phyloP scores from a whole-genome alignment of 371 early-diverging fungal genomes.

The Coemansia sp. region DNA sequence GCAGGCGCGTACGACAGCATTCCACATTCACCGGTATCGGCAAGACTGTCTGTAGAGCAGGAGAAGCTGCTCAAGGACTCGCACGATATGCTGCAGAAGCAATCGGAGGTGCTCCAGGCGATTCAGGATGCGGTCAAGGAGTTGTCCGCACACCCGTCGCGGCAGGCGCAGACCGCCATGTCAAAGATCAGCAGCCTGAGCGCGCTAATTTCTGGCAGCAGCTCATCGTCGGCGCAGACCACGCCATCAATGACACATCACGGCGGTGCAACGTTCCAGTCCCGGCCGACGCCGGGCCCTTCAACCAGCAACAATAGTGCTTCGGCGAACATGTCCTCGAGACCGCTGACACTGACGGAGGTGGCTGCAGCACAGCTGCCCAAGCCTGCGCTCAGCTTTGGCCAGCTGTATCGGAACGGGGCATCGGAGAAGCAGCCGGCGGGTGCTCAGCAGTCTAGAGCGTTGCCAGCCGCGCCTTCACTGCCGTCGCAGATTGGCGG shows the following conservation, averaged over 20 bases:
- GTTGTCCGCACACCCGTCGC: slow-evolving; percentile 5
- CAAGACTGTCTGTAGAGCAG: slow-evolving; percentile 27
- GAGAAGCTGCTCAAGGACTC: slow-evolving; percentile 27
- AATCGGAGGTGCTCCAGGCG: slow-evolving; percentile 15
- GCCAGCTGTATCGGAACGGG: slow-evolving; percentile 14
- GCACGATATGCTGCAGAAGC: slow-evolving; percentile 34
- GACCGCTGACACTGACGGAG: neutral
- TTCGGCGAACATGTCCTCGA: neutral
- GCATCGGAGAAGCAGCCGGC: neutral
- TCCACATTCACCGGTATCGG: slow-evolving; percentile 2
- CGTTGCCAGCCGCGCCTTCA: neutral
- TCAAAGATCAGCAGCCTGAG: slow-evolving; percentile 24
- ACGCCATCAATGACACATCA: neutral
- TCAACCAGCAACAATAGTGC: neutral
- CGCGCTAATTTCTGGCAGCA: slow-evolving; percentile 16
- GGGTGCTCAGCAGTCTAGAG: too few relatives aligned
- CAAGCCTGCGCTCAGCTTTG: slow-evolving; percentile 12
- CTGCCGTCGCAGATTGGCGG: neutral
- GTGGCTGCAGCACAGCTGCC: slow-evolving; percentile 12
- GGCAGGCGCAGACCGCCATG: slow-evolving; percentile 29
- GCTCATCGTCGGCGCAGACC: neutral
- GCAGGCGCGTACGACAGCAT: neutral
- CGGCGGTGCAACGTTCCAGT: neutral
- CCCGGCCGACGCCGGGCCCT: neutral
- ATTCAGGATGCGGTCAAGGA: slow-evolving; percentile 23